A percentile compares a stretch with the other conserved stretches of the same genome.
Evolutionary conservation across 306 rosid genomes (phyloP).

Genomic region (Trichosanthes truncata): DNA sequence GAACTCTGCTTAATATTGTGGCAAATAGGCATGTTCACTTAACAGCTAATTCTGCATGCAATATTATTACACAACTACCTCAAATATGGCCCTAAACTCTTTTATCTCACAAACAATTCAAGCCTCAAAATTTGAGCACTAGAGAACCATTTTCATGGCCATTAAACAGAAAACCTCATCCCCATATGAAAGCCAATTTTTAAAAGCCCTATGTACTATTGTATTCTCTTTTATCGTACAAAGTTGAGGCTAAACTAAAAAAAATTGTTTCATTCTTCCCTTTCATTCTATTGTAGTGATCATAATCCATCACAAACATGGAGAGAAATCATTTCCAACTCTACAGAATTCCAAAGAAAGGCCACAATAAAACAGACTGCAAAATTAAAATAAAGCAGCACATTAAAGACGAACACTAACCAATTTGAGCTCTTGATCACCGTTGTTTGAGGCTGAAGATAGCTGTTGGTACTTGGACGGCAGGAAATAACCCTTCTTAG

Average conservation of each 20-base stretch:
- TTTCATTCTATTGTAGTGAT: background rate
- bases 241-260: background rate
- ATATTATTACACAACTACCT: background rate
- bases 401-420: conserved; percentile 36
- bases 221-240: background rate
- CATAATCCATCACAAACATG: background rate
- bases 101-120: background rate
- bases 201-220: background rate
- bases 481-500: conserved; percentile 25
- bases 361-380: background rate
- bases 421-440: conserved; percentile 77
- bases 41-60: background rate
- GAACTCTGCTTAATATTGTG: background rate
- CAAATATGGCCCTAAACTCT: background rate
- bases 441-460: conserved; percentile 27
- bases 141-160: background rate
- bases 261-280: background rate
- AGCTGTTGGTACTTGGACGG: conserved; percentile 32
- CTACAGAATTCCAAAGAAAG: background rate
- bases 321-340: background rate
- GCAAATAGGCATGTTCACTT: background rate
- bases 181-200: background rate
- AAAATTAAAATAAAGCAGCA: background rate
- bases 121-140: background rate
- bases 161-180: background rate